A percentile compares a stretch with the other conserved stretches of the same genome.
Evolutionary conservation across 345 rosid species (phyloP).

Genomic region (Salix dunnii): DNA sequence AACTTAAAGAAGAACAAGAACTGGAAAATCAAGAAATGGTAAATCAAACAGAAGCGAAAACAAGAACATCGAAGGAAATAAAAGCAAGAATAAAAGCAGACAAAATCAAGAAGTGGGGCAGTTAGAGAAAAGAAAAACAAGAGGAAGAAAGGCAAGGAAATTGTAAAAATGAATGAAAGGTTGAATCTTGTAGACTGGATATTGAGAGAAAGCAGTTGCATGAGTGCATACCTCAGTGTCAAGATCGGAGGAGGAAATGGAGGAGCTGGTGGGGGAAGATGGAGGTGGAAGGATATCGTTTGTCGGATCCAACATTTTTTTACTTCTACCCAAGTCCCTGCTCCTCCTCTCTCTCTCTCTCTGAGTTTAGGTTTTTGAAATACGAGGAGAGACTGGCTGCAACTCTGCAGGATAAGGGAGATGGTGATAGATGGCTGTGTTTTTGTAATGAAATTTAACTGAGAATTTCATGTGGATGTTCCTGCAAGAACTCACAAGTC

Average conservation of each 20-base stretch:
- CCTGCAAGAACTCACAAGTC: background rate
- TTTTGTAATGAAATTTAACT: too few species aligned
- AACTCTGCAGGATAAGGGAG: background rate
- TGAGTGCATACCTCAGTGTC: constrained; percentile 67
- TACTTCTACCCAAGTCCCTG: too few species aligned
- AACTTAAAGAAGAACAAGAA: background rate
- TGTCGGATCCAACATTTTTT: constrained; percentile 50
- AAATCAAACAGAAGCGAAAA: background rate
- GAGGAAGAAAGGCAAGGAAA: background rate
- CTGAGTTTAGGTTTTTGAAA: background rate
- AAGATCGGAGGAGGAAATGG: constrained; percentile 90
- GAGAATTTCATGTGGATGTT: background rate
- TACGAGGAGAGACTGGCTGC: background rate
- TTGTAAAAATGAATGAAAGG: background rate
- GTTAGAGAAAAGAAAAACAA: background rate
- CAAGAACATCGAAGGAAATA: background rate
- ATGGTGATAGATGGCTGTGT: background rate
- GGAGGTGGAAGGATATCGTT: constrained; percentile 41
- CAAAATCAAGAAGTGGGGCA: background rate
- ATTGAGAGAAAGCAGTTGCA: background rate
- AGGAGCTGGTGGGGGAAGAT: constrained; percentile 72
- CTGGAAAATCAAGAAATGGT: background rate
- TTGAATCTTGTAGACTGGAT: background rate
- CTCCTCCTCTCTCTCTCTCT: background rate
- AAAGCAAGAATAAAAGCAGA: background rate